Evolutionary conservation across 139 green algal species (phyloP).

Genomic region (Micractinium conductrix): DNA sequence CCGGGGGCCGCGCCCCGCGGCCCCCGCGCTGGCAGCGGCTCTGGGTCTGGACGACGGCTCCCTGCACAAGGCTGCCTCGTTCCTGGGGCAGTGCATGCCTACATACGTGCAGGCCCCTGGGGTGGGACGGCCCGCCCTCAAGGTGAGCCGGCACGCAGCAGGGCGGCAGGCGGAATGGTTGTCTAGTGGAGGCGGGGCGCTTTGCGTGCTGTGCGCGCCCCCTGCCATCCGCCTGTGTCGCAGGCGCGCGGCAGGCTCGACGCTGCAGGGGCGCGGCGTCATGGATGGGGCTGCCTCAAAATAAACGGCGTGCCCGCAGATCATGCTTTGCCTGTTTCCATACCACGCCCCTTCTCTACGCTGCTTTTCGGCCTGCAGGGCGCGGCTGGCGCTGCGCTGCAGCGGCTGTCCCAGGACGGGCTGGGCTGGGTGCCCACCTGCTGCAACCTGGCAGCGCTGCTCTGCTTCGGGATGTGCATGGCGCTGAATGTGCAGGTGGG

Average conservation of each 20-base stretch:
- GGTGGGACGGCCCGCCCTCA: not conserved
- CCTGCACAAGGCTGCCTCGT: conserved; percentile 43
- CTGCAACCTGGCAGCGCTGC: conserved; percentile 81
- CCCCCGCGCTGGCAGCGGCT: not conserved
- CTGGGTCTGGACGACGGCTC: conserved; percentile 23
- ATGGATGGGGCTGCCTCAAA: no score
- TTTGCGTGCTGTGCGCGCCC: no score
- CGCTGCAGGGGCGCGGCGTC: no score
- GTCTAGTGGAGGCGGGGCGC: no score
- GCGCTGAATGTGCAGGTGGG: conserved; percentile 68
- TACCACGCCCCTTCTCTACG: no score
- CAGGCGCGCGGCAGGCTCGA: no score
- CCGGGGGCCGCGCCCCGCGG: not conserved
- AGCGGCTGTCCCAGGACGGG: conserved; percentile 63
- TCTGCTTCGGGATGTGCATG: conserved; percentile 75
- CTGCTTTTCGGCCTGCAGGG: conserved; percentile 56
- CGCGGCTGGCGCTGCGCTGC: conserved; percentile 50
- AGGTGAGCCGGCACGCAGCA: conserved; percentile 1
- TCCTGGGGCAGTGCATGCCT: conserved; percentile 61
- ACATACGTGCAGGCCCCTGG: conserved; percentile 7
- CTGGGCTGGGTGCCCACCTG: conserved; percentile 82
- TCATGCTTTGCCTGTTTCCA: not conserved
- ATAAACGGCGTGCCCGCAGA: no score
- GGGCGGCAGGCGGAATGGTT: no score
- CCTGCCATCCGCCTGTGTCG: no score